A percentile compares a stretch with the other conserved stretches of the same genome.
phyloP scores from a whole-genome alignment of 225 moss, liverwort and hornwort genomes.

The Thuidium tamariscinum region DNA sequence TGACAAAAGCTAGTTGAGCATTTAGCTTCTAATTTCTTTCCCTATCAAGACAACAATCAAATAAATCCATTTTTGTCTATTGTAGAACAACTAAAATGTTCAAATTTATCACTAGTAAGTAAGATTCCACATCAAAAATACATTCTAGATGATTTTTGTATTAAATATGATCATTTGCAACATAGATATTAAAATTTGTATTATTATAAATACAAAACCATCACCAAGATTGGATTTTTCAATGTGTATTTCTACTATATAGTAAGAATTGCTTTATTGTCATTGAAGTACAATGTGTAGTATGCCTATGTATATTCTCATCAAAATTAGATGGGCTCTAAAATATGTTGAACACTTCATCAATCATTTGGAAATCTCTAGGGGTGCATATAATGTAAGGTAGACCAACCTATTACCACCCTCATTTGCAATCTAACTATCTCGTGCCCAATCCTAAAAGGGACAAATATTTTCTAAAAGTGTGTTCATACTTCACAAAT shows the following conservation, averaged over 20 bases:
- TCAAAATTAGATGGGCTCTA: not conserved
- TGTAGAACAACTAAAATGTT: not conserved
- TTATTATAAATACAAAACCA: not conserved
- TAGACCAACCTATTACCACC: too few relatives aligned
- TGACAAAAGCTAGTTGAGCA: rapidly evolving
- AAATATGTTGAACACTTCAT: not conserved
- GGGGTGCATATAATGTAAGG: not conserved
- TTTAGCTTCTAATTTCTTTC: not conserved
- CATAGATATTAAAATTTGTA: not conserved
- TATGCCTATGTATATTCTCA: too few relatives aligned
- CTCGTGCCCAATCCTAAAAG: too few relatives aligned
- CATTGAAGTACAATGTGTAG: not conserved
- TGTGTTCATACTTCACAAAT: too few relatives aligned
- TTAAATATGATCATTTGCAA: not conserved
- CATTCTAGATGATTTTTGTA: not conserved
- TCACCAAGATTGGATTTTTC: too few relatives aligned
- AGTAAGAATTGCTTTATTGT: not conserved
- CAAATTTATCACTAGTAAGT: not conserved
- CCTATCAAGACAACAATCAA: not conserved
- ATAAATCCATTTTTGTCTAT: not conserved
- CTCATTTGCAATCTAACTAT: too few relatives aligned
- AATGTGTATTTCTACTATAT: too few relatives aligned
- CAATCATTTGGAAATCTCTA: not conserved
- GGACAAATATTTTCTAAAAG: too few relatives aligned
- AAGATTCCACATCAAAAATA: rapidly evolving